These are phyloP conservation scores for Paramecium sonneborni DNA, from an alignment of 73 alveolate species.

Conservation along the genomic window DNA sequence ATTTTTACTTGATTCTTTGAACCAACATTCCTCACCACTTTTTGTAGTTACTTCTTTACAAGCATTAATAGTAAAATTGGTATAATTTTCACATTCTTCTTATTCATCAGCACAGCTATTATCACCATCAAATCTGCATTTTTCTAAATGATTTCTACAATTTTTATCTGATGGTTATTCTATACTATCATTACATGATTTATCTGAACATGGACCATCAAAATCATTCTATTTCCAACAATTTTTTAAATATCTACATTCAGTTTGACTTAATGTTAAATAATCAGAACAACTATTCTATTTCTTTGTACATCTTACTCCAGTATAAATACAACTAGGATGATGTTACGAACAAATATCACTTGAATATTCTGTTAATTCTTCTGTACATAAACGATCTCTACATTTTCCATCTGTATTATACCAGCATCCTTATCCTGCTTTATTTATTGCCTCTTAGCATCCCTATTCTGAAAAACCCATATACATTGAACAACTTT, in stretches of 20 bases:
- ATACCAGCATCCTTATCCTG: background rate
- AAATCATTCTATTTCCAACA: background rate
- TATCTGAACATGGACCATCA: background rate
- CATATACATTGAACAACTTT: background rate
- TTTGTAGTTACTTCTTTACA: background rate
- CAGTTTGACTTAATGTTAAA: background rate
- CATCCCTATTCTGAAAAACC: background rate
- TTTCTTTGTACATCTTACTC: background rate
- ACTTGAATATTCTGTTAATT: background rate
- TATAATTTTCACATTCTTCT: background rate
- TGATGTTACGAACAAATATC: background rate
- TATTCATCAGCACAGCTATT: background rate
- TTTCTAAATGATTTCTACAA: background rate
- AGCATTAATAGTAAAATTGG: background rate
- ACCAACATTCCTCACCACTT: background rate
- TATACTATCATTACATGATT: background rate
- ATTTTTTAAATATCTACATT: background rate
- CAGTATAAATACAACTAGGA: background rate
- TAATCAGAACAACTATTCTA: background rate
- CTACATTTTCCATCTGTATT: background rate
- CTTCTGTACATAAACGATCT: background rate
- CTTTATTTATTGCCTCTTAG: background rate
- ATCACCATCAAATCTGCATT: background rate
- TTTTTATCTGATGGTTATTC: background rate
- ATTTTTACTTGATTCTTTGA: background rate